A percentile compares a stretch with the other conserved stretches of the same genome.
phyloP scores from a whole-genome alignment of 306 rosid species.

The Delonix regia region DNA sequence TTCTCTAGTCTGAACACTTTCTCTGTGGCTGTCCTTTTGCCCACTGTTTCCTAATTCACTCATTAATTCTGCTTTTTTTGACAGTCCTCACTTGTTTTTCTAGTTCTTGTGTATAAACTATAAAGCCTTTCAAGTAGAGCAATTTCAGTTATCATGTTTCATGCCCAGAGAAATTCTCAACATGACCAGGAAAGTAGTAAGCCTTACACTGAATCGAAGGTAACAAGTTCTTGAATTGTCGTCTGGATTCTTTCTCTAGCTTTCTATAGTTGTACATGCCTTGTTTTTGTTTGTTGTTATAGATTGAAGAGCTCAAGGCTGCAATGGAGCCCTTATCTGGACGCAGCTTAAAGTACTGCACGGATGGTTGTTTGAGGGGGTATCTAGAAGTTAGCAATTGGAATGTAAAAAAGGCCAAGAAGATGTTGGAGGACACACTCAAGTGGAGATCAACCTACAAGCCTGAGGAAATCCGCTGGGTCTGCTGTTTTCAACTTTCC shows the following conservation, averaged over 20 bases:
- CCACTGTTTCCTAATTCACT: not conserved
- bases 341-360: slow-evolving; percentile 47
- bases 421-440: slow-evolving; percentile 71
- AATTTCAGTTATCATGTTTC: slow-evolving; percentile 30
- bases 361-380: slow-evolving; percentile 67
- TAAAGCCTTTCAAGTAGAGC: not conserved
- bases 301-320: slow-evolving; percentile 42
- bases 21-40: slow-evolving; percentile 9
- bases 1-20: not conserved
- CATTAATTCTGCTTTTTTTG: not conserved
- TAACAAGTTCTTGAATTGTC: not conserved
- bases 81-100: not conserved
- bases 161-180: slow-evolving; percentile 16
- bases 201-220: slow-evolving; percentile 25
- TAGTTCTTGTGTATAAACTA: not conserved
- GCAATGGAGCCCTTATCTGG: slow-evolving; percentile 40
- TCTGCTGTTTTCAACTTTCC: slow-evolving; percentile 49
- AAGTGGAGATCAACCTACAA: slow-evolving; percentile 72
- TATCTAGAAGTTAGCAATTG: slow-evolving; percentile 76
- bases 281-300: not conserved
- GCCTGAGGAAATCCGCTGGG: slow-evolving; percentile 95
- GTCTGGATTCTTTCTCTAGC: not conserved
- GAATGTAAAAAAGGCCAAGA: slow-evolving; percentile 74
- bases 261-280: not conserved
- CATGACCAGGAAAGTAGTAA: not conserved